Evolutionary conservation across 108 stramenopile genomes (phyloP), one percentile per base, ranked within the genome.

Genomic region (Bacterosira constricta): DNA sequence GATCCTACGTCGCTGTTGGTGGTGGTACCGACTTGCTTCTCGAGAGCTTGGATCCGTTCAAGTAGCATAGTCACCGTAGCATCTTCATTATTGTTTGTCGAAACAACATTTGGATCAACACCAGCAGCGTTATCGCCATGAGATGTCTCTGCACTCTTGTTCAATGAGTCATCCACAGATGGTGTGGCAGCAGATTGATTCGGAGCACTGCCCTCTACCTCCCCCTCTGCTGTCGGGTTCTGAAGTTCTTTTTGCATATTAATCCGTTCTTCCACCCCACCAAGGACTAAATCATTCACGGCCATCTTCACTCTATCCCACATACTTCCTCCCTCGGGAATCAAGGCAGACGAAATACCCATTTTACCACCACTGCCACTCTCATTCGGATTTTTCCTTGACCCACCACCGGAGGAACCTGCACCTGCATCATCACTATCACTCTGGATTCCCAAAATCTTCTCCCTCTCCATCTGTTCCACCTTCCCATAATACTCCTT

Each of bases 201-300:
- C 53, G 27, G 31, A n/a, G 51, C 56, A 21, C 2, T n/a, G 7
- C 39, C 45, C 0, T 31, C 17, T 46, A 3, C 41, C 27, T 25
- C 51, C 0, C 36, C 54, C 11, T 59, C 46, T 6, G 18, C n/a
- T 46, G 34, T 13, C 6, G 15, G 20, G 7, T 21, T 51, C 31
- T 41, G 44, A 38, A 26, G 39, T 1, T 9, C 36, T 27, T 21
- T 56, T 46, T 45, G 20, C n/a, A 65, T 23, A n/a, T 8, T 32
- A 21, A 44, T 21, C 30, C 51, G 52, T 55, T 62, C 62, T n/a
- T 77, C 68, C 26, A 63, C 29, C n/a, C 76, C 76, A 25, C 63
- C 76, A 34, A 77, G 66, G 47, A 77, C 69, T 25, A 77, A 47
- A 49, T 77, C 76, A 39, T 69, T 69, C 29, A 77, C 49, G 23